phyloP scores from a whole-genome alignment of 805 yeast genomes.

The Sugiyamaella floridensis region DNA sequence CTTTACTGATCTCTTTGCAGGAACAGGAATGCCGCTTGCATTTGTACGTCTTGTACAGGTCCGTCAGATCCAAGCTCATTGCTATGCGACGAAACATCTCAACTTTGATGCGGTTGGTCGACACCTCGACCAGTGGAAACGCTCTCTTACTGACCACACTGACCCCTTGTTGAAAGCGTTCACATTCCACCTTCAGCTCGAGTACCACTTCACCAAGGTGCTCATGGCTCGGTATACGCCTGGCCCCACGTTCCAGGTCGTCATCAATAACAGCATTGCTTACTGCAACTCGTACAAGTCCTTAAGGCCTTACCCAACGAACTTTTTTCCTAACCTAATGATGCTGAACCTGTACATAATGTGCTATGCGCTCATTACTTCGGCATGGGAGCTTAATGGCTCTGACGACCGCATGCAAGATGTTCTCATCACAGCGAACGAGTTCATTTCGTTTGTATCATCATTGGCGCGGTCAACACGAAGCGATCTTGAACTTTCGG shows the following conservation, averaged over 20 bases:
- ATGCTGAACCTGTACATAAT: background rate
- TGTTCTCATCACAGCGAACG: background rate
- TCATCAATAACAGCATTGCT: background rate
- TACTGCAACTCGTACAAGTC: slow-evolving; percentile 1
- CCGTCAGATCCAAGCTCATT: background rate
- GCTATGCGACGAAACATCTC: background rate
- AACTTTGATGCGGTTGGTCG: background rate
- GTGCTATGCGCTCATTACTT: background rate
- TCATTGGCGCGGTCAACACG: background rate
- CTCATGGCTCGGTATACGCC: slow-evolving; percentile 32
- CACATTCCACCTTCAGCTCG: background rate
- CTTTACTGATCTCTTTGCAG: background rate
- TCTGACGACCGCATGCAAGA: background rate
- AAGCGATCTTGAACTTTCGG: background rate
- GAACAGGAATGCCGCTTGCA: background rate
- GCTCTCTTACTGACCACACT: background rate
- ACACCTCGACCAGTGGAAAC: background rate
- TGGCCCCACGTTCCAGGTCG: background rate
- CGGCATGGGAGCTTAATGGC: background rate
- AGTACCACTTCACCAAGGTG: slow-evolving; percentile 3
- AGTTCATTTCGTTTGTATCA: slow-evolving; percentile 1
- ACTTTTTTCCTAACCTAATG: background rate
- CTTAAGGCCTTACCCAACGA: background rate
- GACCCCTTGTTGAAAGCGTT: background rate
- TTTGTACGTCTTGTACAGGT: background rate